These are phyloP conservation scores for Fusarium redolens DNA, from an alignment of 2,329 filamentous ascomycete genomes.

Conservation along the genomic window DNA sequence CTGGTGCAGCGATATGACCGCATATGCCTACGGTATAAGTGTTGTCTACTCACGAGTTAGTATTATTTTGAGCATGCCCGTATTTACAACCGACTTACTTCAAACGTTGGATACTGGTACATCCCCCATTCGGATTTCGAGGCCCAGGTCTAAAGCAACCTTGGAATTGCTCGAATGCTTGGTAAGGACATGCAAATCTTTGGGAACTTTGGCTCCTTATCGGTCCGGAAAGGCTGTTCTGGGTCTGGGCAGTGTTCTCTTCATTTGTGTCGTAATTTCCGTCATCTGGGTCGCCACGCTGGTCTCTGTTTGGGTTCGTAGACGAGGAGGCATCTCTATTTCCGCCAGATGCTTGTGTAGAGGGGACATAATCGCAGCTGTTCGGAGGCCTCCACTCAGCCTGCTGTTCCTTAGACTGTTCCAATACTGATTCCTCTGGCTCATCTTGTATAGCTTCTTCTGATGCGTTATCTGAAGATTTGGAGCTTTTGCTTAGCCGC, in stretches of 20 bases:
- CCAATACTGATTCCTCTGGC: neutral
- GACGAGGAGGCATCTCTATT: neutral
- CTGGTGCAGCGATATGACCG: neutral
- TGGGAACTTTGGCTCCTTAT: neutral
- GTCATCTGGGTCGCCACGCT: neutral
- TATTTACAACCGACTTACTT: neutral
- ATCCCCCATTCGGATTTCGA: conserved; percentile 8
- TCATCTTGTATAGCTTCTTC: neutral
- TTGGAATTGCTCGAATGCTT: neutral
- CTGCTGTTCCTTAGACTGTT: neutral
- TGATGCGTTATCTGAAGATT: neutral
- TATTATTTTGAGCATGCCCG: too few relatives aligned
- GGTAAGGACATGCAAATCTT: neutral
- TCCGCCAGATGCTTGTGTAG: neutral
- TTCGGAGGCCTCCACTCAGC: neutral
- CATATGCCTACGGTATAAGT: neutral
- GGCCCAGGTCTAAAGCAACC: conserved; percentile 3
- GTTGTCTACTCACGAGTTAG: neutral
- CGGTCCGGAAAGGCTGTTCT: too few relatives aligned
- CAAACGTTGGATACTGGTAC: neutral
- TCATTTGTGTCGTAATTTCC: too few relatives aligned
- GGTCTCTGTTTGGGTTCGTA: neutral
- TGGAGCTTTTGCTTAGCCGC: neutral
- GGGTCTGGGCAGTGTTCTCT: neutral
- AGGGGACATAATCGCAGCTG: neutral